These are phyloP conservation scores for Phycomyces nitens DNA, from an alignment of 192 early-diverging fungal species.

Conservation along the genomic window DNA sequence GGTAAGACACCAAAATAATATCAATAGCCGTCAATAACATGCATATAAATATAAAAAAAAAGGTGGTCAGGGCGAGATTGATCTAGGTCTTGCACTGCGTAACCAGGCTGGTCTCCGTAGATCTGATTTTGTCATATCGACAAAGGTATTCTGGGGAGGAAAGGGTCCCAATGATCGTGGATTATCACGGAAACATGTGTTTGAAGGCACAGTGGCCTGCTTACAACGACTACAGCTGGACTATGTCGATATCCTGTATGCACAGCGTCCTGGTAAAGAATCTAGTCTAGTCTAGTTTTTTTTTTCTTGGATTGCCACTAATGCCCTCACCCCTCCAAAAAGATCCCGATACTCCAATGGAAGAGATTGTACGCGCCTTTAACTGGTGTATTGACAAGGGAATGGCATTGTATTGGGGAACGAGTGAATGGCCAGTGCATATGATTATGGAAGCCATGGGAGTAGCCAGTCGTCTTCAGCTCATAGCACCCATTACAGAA, in stretches of 20 bases:
- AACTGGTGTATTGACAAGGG: constrained; percentile 78
- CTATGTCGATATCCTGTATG: constrained; percentile 77
- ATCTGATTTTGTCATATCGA: constrained; percentile 74
- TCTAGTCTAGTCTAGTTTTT: not conserved
- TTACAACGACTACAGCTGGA: constrained; percentile 69
- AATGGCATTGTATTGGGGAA: constrained; percentile 82
- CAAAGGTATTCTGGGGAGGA: constrained; percentile 75
- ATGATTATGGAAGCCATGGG: constrained; percentile 71
- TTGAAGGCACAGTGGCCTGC: constrained; percentile 73
- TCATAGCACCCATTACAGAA: constrained; percentile 66
- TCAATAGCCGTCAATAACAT: not conserved
- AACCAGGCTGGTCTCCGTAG: constrained; percentile 64
- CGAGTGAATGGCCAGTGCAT: constrained; percentile 77
- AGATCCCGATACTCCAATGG: constrained; percentile 64
- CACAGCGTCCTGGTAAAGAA: constrained; percentile 66
- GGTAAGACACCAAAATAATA: constrained; percentile 20
- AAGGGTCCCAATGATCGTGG: constrained; percentile 79
- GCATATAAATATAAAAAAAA: not conserved
- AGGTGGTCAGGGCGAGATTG: constrained; percentile 67
- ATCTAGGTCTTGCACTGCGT: constrained; percentile 76
- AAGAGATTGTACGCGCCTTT: constrained; percentile 83
- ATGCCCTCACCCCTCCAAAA: too few relatives aligned
- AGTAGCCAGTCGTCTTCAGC: constrained; percentile 61
- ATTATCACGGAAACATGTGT: constrained; percentile 80
- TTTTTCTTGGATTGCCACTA: too few relatives aligned